Evolutionary conservation across 805 yeast species (phyloP), one percentile per base, ranked within the genome.

Genomic region (Torulaspora delbrueckii): DNA sequence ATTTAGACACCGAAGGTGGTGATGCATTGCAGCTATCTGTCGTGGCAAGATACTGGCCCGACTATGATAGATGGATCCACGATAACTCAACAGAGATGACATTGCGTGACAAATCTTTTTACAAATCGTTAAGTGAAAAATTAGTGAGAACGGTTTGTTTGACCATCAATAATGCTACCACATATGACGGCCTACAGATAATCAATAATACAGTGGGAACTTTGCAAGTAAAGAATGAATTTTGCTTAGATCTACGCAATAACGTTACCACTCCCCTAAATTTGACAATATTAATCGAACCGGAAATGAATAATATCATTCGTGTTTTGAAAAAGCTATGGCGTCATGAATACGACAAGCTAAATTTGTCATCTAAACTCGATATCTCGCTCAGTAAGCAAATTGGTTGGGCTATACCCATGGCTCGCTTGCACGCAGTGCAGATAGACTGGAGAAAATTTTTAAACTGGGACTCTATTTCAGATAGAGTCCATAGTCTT

Each of bases 281-380:
- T 30, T 26, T 64, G 8, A 57, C 57, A 1, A 19, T 63, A 2
- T 37, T 58, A 3, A 40, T 63, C 3, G 56, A 57, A 40, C 67
- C 68, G 4, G 36, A 55, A 14, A 58, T 60, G 47, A 52, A 51
- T 19, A 59, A 56, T 26, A 42, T 60, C 6, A 24, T 58, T 6
- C 53, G 55, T 27, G 53, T 60, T 1, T 14, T 63, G 28, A 62
- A 57, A 36, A 62, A 60, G 41, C 40, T 63, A 22, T 58, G 65
- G 62, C 48, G 48, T 2, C 55, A 56, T 22, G 54, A 59, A 8
- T 62, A 55, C 33, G 50, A 56, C 8, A 51, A 54, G 22, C 33
- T 62, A 14, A 47, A 59, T 33, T n/a, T 63, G 16, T 56, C 59
- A 52, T 60, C 66, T 5, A 42, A 37, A 19, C n/a, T 60, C 13